Conservation (phyloP, 2,329 filamentous ascomycete species). For the Cucurbitaria berberidis region DNA sequence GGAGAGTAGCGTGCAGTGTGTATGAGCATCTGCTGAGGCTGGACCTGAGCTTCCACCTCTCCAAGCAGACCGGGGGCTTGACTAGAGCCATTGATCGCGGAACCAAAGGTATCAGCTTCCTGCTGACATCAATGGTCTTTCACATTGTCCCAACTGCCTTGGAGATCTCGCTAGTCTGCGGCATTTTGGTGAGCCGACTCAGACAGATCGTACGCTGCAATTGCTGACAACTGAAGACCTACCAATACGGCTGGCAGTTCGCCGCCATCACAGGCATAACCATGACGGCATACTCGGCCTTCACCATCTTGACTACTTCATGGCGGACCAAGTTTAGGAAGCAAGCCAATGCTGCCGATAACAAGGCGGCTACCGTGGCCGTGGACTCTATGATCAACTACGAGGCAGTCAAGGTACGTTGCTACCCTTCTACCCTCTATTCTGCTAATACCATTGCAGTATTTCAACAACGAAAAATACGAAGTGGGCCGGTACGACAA, state of each 20-base stretch:
- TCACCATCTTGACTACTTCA: constrained; percentile 93
- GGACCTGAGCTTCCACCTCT: constrained; percentile 91
- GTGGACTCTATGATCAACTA: constrained; percentile 99
- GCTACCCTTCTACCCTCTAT: background rate
- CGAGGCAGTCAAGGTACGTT: constrained; percentile 80
- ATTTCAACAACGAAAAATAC: constrained; percentile 98
- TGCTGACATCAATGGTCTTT: constrained; percentile 98
- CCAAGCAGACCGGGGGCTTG: constrained; percentile 91
- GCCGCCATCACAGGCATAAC: constrained; percentile 88
- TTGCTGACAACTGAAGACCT: constrained; percentile 63
- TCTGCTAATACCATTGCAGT: constrained; percentile 48
- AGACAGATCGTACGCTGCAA: background rate
- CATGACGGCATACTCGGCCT: constrained; percentile 94
- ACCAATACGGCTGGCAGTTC: constrained; percentile 91
- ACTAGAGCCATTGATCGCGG: constrained; percentile 94
- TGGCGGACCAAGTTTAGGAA: constrained; percentile 97
- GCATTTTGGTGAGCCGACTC: constrained; percentile 69
- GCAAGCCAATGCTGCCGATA: constrained; percentile 94
- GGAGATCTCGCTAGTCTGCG: constrained; percentile 94
- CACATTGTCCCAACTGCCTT: constrained; percentile 92
- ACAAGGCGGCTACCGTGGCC: constrained; percentile 90
- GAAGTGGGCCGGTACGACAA: constrained; percentile 90
- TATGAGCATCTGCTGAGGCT: constrained; percentile 88
- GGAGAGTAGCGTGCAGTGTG: constrained; percentile 87
- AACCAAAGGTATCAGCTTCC: constrained; percentile 97